Evolutionary conservation across 768 basidiomycete genomes (phyloP), one percentile per base, ranked within the genome.

Genomic region (Boletus pseudopeckii): DNA sequence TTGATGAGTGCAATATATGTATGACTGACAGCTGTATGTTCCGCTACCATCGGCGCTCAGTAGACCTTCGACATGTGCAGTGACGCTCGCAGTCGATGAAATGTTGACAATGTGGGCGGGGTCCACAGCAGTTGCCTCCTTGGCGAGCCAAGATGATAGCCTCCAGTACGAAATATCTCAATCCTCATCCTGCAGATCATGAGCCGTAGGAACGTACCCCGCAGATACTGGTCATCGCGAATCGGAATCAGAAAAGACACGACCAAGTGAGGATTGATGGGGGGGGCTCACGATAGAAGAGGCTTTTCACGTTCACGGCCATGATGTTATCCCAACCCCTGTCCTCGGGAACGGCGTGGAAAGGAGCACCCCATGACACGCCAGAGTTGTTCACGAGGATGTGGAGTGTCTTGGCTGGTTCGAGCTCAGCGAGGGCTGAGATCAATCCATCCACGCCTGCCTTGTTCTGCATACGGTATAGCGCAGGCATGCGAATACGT

Each of bases 271-370:
- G 37, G 26, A 18, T 20, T n/a, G 36, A 20, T 5, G 20, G 13
- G 9, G 3, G 8, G 9, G 28, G 68, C 85, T 55, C 56, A 90
- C 88, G 76, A 72, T 92, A 94, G 62, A 90, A 93, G 40, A 88
- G 75, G 54, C 84, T 83, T 74, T 93, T 94, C 48, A 94, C 90
- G 64, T 94, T 94, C 36, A 92, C 81, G 20, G 82, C 80, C 66
- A 92, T 80, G 37, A 93, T 76, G 34, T 86, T 84, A 58, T 93
- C 90, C 92, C 92, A 93, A 1, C 92, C 91, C 59, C 84, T 84
- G 59, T 83, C 83, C 69, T 92, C 90, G 0, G 90, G 89, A 56
- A 88, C 81, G 58, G 85, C 77, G 10, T 80, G 73, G 65, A 78
- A 89, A 0, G 82, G 77, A 8, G 85, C 82, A 17, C 88, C 90